phyloP scores from a whole-genome alignment of 2,329 filamentous ascomycete genomes.

The Neophaeococcomyces aloes region DNA sequence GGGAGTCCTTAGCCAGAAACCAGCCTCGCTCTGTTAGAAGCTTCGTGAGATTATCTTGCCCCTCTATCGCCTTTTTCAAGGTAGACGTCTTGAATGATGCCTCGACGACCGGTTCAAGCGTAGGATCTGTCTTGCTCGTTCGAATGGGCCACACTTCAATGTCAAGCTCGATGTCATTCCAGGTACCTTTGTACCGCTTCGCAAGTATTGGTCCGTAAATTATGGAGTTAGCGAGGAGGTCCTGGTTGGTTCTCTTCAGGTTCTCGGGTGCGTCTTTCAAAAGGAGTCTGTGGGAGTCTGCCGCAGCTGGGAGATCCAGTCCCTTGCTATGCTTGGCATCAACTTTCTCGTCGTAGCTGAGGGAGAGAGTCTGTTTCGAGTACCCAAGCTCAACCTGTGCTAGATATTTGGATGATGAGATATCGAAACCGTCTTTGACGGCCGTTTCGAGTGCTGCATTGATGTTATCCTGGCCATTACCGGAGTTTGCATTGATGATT shows the following conservation, averaged over 20 bases:
- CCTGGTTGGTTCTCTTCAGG: slow-evolving; percentile 22
- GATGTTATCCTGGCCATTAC: slow-evolving; percentile 21
- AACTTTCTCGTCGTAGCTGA: slow-evolving; percentile 25
- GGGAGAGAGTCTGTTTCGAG: slow-evolving; percentile 30
- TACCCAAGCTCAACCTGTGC: slow-evolving; percentile 31
- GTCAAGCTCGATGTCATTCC: slow-evolving; percentile 24
- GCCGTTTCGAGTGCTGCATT: slow-evolving; percentile 16
- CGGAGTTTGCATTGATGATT: slow-evolving; percentile 23
- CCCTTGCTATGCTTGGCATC: slow-evolving; percentile 18
- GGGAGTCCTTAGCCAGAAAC: too few relatives aligned
- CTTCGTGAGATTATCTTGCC: too few relatives aligned
- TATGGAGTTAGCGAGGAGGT: slow-evolving; percentile 18
- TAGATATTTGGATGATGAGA: slow-evolving; percentile 24
- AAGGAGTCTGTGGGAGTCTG: slow-evolving; percentile 12
- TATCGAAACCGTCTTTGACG: slow-evolving; percentile 28
- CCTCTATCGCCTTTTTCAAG: neutral
- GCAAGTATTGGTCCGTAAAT: slow-evolving; percentile 27
- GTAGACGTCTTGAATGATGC: slow-evolving; percentile 4
- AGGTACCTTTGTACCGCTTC: slow-evolving; percentile 25
- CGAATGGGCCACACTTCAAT: slow-evolving; percentile 27
- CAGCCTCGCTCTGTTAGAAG: too few relatives aligned
- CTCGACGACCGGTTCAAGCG: slow-evolving; percentile 2
- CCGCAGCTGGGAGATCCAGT: neutral
- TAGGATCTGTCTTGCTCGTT: slow-evolving; percentile 1
- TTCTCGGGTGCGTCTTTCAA: slow-evolving; percentile 12